Evolutionary conservation across 2,329 filamentous ascomycete genomes (phyloP), one percentile per base, ranked within the genome.

Genomic region (Westerdykella ornata): DNA sequence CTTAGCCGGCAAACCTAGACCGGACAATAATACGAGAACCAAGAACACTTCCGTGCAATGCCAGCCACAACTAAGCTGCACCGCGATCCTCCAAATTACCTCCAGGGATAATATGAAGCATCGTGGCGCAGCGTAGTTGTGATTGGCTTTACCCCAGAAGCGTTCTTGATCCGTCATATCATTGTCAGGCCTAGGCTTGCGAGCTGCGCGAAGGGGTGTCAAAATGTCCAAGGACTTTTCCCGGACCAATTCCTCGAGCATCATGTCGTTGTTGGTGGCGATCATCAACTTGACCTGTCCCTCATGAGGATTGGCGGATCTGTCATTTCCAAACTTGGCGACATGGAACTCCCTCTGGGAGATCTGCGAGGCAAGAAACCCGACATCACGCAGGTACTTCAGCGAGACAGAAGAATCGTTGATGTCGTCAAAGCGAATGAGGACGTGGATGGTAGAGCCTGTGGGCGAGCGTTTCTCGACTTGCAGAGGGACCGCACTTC

Each of bases 361-460:
- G 28, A 58, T 44, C 44, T 49, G 59, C 8, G 47, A 37, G 18
- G 55, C 48, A 3, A 29, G 14, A 44, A 55, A 60, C n/a, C 47
- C 49, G 18, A 53, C 48, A 13, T 52, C 39, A 5, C 50, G 37
- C 6, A 65, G 48, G 15, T 56, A 43, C 6, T 52, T 38, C 34
- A 59, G 52, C 28, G 49, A 59, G 20, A 58, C 52, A 13, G 47
- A 45, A n/a, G 67, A 59, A 16, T 66, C 57, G 16, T 49, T 46
- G n/a, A 70, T 45, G 39, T 64, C 57, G 40, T 72, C 66, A 47
- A 69, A 70, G 39, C 56, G 56, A 34, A 68, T 45, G 37, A 56
- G 47, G 26, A 64, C 47, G 32, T 56, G 56, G 22, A 46, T 44
- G 36, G 32, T 41, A 8, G 6, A 13, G 30, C 30, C 30, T 8